Conservation (phyloP, 805 yeast species). For the Ogataea zsoltii region DNA sequence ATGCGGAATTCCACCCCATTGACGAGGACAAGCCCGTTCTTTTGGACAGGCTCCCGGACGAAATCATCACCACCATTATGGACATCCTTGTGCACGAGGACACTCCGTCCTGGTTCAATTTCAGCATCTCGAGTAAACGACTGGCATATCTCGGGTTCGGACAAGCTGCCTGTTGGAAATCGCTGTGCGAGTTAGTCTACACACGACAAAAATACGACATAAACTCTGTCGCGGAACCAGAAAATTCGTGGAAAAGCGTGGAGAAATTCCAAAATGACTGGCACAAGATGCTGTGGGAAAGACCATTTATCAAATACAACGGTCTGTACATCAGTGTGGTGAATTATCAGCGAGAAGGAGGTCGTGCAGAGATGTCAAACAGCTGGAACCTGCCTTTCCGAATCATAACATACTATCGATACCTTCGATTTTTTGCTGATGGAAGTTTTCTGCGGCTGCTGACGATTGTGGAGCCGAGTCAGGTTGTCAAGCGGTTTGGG, state of each 20-base stretch:
- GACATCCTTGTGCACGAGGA: slow-evolving; percentile 45
- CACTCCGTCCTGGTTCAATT: slow-evolving; percentile 66
- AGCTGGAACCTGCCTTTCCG: slow-evolving; percentile 76
- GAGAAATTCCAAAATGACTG: slow-evolving; percentile 44
- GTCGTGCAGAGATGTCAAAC: slow-evolving; percentile 61
- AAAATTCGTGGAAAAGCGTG: slow-evolving; percentile 36
- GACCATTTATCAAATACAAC: slow-evolving; percentile 78
- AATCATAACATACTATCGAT: slow-evolving; percentile 86
- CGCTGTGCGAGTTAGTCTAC: slow-evolving; percentile 51
- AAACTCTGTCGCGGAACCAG: slow-evolving; percentile 38
- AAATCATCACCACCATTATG: slow-evolving; percentile 54
- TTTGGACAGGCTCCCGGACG: slow-evolving; percentile 53
- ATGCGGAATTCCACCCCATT: slow-evolving; percentile 27
- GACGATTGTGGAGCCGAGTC: slow-evolving; percentile 69
- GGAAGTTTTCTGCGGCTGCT: slow-evolving; percentile 73
- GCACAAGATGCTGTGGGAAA: slow-evolving; percentile 52
- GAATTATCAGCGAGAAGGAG: slow-evolving; percentile 83
- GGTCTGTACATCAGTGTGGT: slow-evolving; percentile 88
- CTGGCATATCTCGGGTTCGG: slow-evolving; percentile 59
- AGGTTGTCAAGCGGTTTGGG: slow-evolving; percentile 44
- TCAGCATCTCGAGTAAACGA: slow-evolving; percentile 59
- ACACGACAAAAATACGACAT: slow-evolving; percentile 54
- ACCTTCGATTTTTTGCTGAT: slow-evolving; percentile 74
- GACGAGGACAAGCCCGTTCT: slow-evolving; percentile 41
- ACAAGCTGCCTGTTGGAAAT: slow-evolving; percentile 49